Conservation (phyloP, 805 yeast species). For the Phaffomyces thermotolerans region DNA sequence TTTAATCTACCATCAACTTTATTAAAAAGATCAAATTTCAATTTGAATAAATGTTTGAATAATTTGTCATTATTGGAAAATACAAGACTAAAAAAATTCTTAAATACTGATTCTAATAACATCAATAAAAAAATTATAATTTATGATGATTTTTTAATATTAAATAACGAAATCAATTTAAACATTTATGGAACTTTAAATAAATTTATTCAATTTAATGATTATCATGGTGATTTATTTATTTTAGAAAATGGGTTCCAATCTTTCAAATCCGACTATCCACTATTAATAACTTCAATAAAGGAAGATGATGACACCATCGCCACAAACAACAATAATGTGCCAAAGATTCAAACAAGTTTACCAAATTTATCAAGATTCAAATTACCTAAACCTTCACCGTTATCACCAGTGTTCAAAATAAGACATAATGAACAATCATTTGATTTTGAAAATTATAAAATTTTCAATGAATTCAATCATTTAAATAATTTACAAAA, state of each 20-base stretch:
- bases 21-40: constrained; percentile 66
- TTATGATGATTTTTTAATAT: constrained; percentile 18
- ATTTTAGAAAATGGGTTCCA: constrained; percentile 37
- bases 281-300: constrained; percentile 6
- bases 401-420: constrained; percentile 37
- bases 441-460: constrained; percentile 16
- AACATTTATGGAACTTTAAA: constrained; percentile 39
- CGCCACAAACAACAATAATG: neutral
- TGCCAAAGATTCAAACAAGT: constrained; percentile 8
- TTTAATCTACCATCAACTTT: constrained; percentile 88
- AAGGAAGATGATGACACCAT: neutral
- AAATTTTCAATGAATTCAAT: constrained; percentile 18
- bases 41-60: constrained; percentile 52
- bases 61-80: constrained; percentile 52
- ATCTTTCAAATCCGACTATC: constrained; percentile 26
- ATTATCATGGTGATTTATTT: constrained; percentile 35
- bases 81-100: constrained; percentile 30
- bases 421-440: constrained; percentile 49
- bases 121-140: constrained; percentile 13
- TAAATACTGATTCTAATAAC: constrained; percentile 14
- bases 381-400: constrained; percentile 39
- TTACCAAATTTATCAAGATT: constrained; percentile 38
- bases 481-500: constrained; percentile 3
- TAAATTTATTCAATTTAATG: constrained; percentile 36
- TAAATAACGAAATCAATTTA: constrained; percentile 25